Percentiles rank a stretch among this genome's conserved stretches.
phyloP scores from a whole-genome alignment of 306 rosid species.

The Lathyrus sativus region DNA sequence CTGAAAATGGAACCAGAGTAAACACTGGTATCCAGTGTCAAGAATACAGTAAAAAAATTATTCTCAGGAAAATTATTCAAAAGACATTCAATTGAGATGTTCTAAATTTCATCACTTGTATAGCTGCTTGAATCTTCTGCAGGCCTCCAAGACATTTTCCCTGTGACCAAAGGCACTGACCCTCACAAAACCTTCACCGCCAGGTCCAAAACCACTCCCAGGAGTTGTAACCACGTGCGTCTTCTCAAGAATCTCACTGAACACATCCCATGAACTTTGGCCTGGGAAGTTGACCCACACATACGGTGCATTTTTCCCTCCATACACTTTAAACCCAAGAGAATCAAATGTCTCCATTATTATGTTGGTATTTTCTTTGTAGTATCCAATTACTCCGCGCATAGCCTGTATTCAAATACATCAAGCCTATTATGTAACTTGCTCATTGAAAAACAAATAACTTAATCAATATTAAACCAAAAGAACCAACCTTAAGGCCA shows the following conservation, averaged over 20 bases:
- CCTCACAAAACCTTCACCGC: constrained; percentile 88
- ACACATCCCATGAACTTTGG: constrained; percentile 91
- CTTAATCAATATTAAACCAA: constrained; percentile 14
- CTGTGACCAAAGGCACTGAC: constrained; percentile 92
- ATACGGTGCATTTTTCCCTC: constrained; percentile 89
- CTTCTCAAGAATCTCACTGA: constrained; percentile 87
- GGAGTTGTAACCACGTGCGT: constrained; percentile 94
- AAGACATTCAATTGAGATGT: constrained; percentile 1
- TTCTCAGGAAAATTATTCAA: constrained; percentile 27
- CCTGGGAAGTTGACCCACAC: constrained; percentile 96
- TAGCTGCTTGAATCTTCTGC: constrained; percentile 79
- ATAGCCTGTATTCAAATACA: constrained; percentile 67
- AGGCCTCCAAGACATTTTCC: constrained; percentile 76
- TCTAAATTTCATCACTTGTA: constrained; percentile 43
- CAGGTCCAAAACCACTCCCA: constrained; percentile 97
- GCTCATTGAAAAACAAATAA: constrained; percentile 13
- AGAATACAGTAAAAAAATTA: constrained; percentile 5
- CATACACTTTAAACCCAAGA: constrained; percentile 89
- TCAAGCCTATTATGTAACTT: constrained; percentile 20
- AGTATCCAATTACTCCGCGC: constrained; percentile 76
- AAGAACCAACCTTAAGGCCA: constrained; percentile 71
- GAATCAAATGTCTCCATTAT: constrained; percentile 86
- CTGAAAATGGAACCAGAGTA: constrained; percentile 2
- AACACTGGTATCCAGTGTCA: background rate
- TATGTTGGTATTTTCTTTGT: constrained; percentile 82